These are phyloP conservation scores for Aspergillus sclerotialis DNA, from an alignment of 2,329 filamentous ascomycete genomes.

Conservation along the genomic window DNA sequence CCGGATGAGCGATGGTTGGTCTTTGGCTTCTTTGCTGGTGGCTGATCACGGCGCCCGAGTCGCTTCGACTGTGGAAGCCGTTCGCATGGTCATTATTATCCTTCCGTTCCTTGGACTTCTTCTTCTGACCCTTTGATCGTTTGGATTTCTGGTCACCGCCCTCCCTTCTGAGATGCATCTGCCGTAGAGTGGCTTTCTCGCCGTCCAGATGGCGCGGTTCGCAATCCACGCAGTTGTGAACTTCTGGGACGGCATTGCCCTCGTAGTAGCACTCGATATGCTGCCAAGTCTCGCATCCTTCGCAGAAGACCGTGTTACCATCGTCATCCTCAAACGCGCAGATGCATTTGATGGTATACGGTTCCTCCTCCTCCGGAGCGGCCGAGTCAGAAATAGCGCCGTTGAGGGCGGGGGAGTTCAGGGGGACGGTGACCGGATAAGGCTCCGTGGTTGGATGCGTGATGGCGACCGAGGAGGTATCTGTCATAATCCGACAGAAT, in stretches of 20 bases:
- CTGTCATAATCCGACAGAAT: slow-evolving; percentile 49
- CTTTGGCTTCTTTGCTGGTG: slow-evolving; percentile 71
- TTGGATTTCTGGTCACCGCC: slow-evolving; percentile 65
- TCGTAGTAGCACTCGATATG: slow-evolving; percentile 97
- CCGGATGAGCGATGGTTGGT: slow-evolving; percentile 71
- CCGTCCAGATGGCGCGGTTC: slow-evolving; percentile 68
- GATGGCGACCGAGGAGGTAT: slow-evolving; percentile 44
- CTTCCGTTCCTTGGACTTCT: slow-evolving; percentile 67
- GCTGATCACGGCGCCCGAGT: slow-evolving; percentile 46
- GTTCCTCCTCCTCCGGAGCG: slow-evolving; percentile 39
- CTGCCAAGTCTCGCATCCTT: slow-evolving; percentile 94
- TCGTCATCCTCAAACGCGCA: slow-evolving; percentile 92
- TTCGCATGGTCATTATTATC: slow-evolving; percentile 39
- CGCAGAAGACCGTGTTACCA: slow-evolving; percentile 95
- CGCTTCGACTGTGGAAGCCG: slow-evolving; percentile 55
- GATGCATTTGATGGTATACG: slow-evolving; percentile 95
- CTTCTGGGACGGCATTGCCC: slow-evolving; percentile 62
- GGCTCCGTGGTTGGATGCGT: slow-evolving; percentile 42
- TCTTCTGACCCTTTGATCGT: slow-evolving; percentile 79
- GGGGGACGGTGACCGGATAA: slow-evolving; percentile 40
- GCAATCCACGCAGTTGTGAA: slow-evolving; percentile 87
- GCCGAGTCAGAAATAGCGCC: slow-evolving; percentile 36
- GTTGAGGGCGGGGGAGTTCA: slow-evolving; percentile 36
- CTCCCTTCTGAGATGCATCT: slow-evolving; percentile 54
- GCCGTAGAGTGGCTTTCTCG: slow-evolving; percentile 67